Evolutionary conservation across 78 protist genomes (phyloP).

Genomic region (Dictyostelium brefeldianum): DNA sequence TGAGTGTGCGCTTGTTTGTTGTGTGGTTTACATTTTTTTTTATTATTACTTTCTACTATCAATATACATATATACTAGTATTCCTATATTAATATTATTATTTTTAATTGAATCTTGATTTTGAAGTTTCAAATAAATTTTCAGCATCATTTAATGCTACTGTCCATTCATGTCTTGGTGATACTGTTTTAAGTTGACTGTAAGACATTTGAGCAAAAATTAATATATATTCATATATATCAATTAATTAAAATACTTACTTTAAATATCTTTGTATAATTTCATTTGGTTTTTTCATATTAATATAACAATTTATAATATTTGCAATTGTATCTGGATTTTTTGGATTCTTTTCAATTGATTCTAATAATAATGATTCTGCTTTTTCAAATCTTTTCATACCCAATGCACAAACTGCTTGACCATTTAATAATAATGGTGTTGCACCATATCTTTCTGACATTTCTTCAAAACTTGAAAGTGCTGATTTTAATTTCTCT

Average conservation of each 20-base stretch:
- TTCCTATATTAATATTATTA: not conserved
- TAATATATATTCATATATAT: not conserved
- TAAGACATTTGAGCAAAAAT: not conserved
- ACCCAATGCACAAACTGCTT: constrained; percentile 37
- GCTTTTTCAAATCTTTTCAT: constrained; percentile 76
- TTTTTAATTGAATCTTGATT: constrained; percentile 50
- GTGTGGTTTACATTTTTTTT: no score
- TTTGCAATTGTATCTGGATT: constrained; percentile 68
- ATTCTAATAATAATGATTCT: constrained; percentile 40
- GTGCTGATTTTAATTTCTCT: constrained; percentile 45
- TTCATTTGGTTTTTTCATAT: constrained; percentile 78
- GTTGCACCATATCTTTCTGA: constrained; percentile 78
- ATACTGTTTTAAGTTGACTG: constrained; percentile 34
- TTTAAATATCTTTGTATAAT: constrained; percentile 47
- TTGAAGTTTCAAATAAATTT: constrained; percentile 42
- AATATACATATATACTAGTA: no score
- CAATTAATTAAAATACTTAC: not conserved
- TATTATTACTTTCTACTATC: no score
- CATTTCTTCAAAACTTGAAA: constrained; percentile 45
- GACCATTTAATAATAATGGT: constrained; percentile 72
- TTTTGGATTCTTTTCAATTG: constrained; percentile 69
- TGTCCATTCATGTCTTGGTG: constrained; percentile 44
- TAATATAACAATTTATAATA: constrained; percentile 55
- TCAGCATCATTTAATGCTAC: constrained; percentile 26
- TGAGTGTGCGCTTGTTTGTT: no score